phyloP scores from a whole-genome alignment of 345 rosid genomes.

The Citrus medica region DNA sequence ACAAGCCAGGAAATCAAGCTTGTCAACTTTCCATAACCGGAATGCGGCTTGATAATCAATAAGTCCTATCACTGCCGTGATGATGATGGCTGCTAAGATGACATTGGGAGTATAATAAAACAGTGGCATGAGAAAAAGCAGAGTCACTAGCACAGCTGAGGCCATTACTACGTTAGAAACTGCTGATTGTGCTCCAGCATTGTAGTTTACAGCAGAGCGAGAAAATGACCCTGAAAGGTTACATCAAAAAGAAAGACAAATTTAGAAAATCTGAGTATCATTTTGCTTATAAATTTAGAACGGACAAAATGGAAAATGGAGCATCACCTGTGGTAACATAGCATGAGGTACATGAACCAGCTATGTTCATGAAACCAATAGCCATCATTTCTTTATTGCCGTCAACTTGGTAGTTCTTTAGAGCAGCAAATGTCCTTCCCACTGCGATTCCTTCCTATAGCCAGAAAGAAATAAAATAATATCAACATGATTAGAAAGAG shows the following conservation, averaged over 20 bases:
- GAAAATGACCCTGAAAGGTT: conserved; percentile 76
- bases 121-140: conserved; percentile 89
- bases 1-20: conserved; percentile 90
- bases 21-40: conserved; percentile 84
- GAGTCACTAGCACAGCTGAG: conserved; percentile 77
- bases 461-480: not conserved
- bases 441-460: conserved; percentile 97
- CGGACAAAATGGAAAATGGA: not conserved
- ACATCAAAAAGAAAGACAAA: not conserved
- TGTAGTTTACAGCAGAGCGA: conserved; percentile 89
- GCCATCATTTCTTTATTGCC: conserved; percentile 99
- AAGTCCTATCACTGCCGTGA: conserved; percentile 90
- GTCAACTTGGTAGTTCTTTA: conserved; percentile 85
- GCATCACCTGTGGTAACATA: conserved; percentile 77
- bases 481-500: not conserved
- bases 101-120: conserved; percentile 89
- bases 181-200: conserved; percentile 88
- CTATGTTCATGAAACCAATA: conserved; percentile 92
- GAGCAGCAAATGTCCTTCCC: conserved; percentile 91
- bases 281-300: not conserved
- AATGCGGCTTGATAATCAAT: conserved; percentile 71
- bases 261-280: not conserved
- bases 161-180: conserved; percentile 88
- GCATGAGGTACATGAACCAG: conserved; percentile 92
- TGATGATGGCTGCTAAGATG: conserved; percentile 84